Conservation (phyloP, 768 basidiomycete species). For the Serendipita sp. region DNA sequence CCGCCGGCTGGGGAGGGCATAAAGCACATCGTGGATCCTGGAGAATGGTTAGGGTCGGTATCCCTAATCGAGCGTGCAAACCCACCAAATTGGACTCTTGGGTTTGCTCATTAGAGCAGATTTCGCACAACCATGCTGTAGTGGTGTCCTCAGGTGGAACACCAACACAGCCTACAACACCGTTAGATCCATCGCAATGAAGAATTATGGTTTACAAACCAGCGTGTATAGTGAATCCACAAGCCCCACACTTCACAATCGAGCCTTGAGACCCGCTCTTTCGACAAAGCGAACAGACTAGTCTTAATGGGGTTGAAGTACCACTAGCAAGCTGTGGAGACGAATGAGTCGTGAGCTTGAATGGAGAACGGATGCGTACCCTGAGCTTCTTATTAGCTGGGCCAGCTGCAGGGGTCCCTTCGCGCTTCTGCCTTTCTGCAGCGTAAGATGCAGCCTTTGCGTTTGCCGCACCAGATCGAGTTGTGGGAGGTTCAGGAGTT, state of each 20-base stretch:
- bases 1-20: constrained; percentile 47
- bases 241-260: constrained; percentile 69
- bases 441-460: constrained; percentile 23
- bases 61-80: not conserved
- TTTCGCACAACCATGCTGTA: constrained; percentile 73
- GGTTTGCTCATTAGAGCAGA: constrained; percentile 71
- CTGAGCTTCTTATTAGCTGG: constrained; percentile 48
- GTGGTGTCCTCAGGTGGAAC: constrained; percentile 42
- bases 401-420: constrained; percentile 42
- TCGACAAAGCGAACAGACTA: constrained; percentile 60
- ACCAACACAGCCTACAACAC: constrained; percentile 44
- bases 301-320: constrained; percentile 21
- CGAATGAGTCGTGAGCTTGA: not conserved
- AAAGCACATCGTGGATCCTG: constrained; percentile 75
- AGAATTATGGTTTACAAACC: constrained; percentile 29
- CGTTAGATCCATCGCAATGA: constrained; percentile 4
- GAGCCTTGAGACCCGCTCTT: constrained; percentile 60
- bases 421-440: constrained; percentile 32
- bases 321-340: constrained; percentile 5
- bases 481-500: constrained; percentile 41
- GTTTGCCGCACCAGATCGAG: constrained; percentile 33
- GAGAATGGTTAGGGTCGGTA: not conserved
- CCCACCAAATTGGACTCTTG: constrained; percentile 69
- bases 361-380: constrained; percentile 20
- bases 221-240: constrained; percentile 63